Evolutionary conservation across 1,284 basidiomycete genomes (phyloP).

Genomic region (Rhodotorula sp.): DNA sequence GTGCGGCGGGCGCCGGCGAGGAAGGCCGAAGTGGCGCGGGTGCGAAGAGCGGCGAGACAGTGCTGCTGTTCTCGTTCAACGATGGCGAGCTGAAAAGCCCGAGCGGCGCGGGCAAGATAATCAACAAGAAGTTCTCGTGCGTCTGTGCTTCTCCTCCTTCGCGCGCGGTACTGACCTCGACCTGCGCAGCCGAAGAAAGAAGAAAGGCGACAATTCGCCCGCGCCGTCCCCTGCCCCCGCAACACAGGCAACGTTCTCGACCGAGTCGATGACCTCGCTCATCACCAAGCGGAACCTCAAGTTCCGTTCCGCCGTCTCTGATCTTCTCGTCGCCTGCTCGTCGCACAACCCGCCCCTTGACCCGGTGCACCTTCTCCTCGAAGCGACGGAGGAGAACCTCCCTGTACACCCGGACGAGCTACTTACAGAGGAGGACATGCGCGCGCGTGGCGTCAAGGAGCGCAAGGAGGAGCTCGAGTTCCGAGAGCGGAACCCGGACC

Average conservation of each 20-base stretch:
- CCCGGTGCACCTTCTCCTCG: conserved; percentile 64
- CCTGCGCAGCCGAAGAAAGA: conserved; percentile 18
- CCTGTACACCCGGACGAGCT: conserved; percentile 59
- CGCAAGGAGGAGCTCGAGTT: conserved; percentile 43
- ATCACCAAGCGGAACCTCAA: conserved; percentile 70
- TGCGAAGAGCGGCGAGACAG: conserved; percentile 43
- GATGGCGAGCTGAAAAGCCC: conserved; percentile 52
- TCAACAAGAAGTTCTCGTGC: conserved; percentile 40
- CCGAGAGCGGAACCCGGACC: conserved; percentile 52
- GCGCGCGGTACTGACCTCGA: not conserved
- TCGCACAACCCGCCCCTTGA: conserved; percentile 57
- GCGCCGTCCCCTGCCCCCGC: conserved; percentile 7
- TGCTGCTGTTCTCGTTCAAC: conserved; percentile 53
- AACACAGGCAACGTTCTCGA: conserved; percentile 35
- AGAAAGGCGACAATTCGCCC: conserved; percentile 27
- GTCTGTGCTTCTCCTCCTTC: not conserved
- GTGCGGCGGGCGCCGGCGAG: conserved; percentile 19
- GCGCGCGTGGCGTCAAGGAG: conserved; percentile 29
- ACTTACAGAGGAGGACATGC: conserved; percentile 24
- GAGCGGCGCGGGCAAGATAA: conserved; percentile 50
- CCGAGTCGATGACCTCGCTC: conserved; percentile 58
- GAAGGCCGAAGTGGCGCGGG: conserved; percentile 17
- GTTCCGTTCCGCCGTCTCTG: conserved; percentile 69
- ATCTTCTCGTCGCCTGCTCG: conserved; percentile 66
- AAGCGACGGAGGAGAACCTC: conserved; percentile 68